These are phyloP conservation scores for Nothophaeocryptopus gaeumannii DNA, from an alignment of 2,329 filamentous ascomycete genomes.

Conservation along the genomic window DNA sequence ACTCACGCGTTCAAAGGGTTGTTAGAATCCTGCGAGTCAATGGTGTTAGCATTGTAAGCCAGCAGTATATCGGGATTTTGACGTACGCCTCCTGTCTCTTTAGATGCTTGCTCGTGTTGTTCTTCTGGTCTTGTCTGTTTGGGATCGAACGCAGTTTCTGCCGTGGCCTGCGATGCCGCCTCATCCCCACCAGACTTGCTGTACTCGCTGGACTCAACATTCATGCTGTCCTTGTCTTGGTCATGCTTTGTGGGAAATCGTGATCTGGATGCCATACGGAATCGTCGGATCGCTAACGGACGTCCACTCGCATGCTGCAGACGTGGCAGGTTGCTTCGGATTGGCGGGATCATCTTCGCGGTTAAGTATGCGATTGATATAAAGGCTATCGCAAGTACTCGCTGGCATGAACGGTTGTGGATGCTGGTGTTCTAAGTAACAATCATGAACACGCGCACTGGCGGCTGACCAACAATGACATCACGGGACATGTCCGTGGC, in stretches of 20 bases:
- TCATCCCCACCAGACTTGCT: slow-evolving; percentile 65
- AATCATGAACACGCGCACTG: no score
- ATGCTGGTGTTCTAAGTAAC: no score
- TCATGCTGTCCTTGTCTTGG: slow-evolving; percentile 58
- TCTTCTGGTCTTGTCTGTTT: slow-evolving; percentile 64
- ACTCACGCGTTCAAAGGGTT: slow-evolving; percentile 59
- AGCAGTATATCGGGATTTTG: slow-evolving; percentile 1
- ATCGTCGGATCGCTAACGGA: no score
- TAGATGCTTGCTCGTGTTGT: slow-evolving; percentile 45
- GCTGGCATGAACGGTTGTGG: no score
- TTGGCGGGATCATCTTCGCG: no score
- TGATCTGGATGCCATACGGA: slow-evolving; percentile 15
- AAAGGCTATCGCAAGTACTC: no score
- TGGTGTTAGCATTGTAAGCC: not conserved
- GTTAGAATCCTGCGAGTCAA: slow-evolving; percentile 29
- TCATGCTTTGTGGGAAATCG: slow-evolving; percentile 40
- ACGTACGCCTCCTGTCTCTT: slow-evolving; percentile 31
- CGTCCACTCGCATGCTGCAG: no score
- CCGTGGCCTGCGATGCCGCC: slow-evolving; percentile 49
- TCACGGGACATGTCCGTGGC: no score
- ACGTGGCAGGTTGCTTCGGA: no score
- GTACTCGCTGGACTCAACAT: slow-evolving; percentile 64
- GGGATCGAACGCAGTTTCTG: slow-evolving; percentile 67
- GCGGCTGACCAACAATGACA: no score
- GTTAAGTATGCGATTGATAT: no score